Evolutionary conservation across 2,329 filamentous ascomycete genomes (phyloP).

Genomic region (Aspergillus fructus): DNA sequence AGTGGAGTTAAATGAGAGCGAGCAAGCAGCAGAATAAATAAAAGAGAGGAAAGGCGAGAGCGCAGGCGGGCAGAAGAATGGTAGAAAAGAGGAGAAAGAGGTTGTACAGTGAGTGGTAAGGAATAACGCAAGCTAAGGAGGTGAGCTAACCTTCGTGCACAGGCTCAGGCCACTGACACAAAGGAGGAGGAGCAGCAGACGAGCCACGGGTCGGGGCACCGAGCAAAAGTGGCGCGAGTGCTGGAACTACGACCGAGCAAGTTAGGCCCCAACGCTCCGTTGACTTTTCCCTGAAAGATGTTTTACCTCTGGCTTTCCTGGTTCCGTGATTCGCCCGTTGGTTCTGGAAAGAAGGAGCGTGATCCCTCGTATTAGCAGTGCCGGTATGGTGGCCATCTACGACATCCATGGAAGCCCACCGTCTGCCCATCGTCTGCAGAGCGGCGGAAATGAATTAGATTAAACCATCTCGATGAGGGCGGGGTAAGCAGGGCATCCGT

Average conservation of each 20-base stretch:
- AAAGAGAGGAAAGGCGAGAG: slow-evolving; percentile 13
- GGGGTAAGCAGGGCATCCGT: slow-evolving; percentile 15
- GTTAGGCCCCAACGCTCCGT: slow-evolving; percentile 2
- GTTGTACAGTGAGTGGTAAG: slow-evolving; percentile 16
- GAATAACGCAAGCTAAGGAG: slow-evolving; percentile 20
- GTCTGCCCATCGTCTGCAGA: not conserved
- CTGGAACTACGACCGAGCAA: slow-evolving; percentile 14
- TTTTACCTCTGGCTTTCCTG: not conserved
- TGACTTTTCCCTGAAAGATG: slow-evolving; percentile 1
- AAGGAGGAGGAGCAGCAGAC: slow-evolving; percentile 17
- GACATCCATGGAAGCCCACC: slow-evolving; percentile 4
- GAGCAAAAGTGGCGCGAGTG: slow-evolving; percentile 25
- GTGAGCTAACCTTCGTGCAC: slow-evolving; percentile 14
- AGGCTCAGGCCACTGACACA: slow-evolving; percentile 19
- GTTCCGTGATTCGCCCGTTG: not conserved
- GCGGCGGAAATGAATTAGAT: slow-evolving; percentile 4
- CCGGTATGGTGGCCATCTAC: slow-evolving; percentile 4
- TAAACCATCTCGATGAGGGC: slow-evolving; percentile 15
- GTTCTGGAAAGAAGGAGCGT: slow-evolving; percentile 5
- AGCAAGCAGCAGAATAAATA: slow-evolving; percentile 14
- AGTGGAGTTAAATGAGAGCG: slow-evolving; percentile 14
- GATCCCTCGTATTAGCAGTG: slow-evolving; percentile 6
- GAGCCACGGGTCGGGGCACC: slow-evolving; percentile 27
- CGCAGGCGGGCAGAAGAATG: slow-evolving; percentile 12
- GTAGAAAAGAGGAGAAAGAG: slow-evolving; percentile 18